Evolutionary conservation across 345 rosid genomes (phyloP).

Genomic region (Abelmoschus esculentus): DNA sequence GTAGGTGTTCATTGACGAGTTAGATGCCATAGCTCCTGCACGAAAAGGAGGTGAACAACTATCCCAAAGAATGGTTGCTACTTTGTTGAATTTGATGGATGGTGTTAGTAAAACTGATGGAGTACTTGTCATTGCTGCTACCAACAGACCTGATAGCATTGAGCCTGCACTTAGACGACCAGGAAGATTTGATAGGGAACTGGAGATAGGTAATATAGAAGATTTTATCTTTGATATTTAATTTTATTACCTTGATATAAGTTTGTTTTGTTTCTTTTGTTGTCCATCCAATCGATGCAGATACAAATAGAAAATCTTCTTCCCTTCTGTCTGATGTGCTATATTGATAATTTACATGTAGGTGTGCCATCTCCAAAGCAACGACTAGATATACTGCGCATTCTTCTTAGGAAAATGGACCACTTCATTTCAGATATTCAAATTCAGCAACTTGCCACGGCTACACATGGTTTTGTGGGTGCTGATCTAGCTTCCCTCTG

Average conservation of each 20-base stretch:
- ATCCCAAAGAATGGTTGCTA: slow-evolving; percentile 85
- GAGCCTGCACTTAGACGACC: slow-evolving; percentile 86
- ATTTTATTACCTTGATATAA: not conserved
- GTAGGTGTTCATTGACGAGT: slow-evolving; percentile 80
- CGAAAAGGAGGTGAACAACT: slow-evolving; percentile 78
- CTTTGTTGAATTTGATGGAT: slow-evolving; percentile 81
- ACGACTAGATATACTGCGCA: slow-evolving; percentile 55
- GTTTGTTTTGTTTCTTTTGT: slow-evolving; percentile 1
- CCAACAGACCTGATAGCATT: slow-evolving; percentile 74
- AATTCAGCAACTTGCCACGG: slow-evolving; percentile 56
- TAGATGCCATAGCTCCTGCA: slow-evolving; percentile 91
- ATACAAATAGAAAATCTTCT: not conserved
- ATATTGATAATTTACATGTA: slow-evolving; percentile 23
- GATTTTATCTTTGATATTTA: not conserved
- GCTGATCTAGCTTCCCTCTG: slow-evolving; percentile 85
- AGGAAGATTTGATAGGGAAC: slow-evolving; percentile 76
- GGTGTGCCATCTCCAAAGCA: slow-evolving; percentile 88
- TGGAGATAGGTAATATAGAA: slow-evolving; percentile 53
- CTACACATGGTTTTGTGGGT: slow-evolving; percentile 94
- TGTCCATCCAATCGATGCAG: not conserved
- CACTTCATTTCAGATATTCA: slow-evolving; percentile 59
- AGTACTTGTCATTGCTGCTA: slow-evolving; percentile 63
- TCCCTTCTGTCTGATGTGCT: not conserved
- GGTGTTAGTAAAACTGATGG: slow-evolving; percentile 64
- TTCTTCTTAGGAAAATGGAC: slow-evolving; percentile 49